Base-by-base conservation (phyloP, 2,329 filamentous ascomycete genomes). In the Cercospora sp. region DNA sequence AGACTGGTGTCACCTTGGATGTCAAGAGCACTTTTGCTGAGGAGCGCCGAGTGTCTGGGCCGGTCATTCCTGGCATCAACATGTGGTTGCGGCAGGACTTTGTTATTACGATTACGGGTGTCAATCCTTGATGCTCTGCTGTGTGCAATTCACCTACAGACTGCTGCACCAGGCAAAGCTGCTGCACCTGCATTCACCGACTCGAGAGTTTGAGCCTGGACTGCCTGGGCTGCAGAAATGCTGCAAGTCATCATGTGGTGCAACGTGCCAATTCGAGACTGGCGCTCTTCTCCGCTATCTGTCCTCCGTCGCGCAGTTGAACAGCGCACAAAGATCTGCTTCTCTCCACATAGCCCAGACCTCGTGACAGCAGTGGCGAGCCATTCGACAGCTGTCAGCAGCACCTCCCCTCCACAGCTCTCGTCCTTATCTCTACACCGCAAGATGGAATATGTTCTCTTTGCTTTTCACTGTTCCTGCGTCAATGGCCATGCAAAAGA, bases 1-100 rank as follows among this genome's bases (percentile, higher is more conserved):
- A 80, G 69, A 79, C 76, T 9, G 78, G 76, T 1, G 79, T 78
- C 3, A 66, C 77, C 43, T 81, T 79, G 78, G 68, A 78, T n/a
- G 59, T 26, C 7, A 5, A 49, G 59, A 43, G 59, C 7, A 24
- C 21, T 3, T 24, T 49, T 6, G 13, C 21, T 18, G 24, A 61
- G n/a, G 59, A 61, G 21, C 34, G 10, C 8, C n/a, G 59, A 28
- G 13, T 61, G 1, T 49, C 59, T 6, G 24, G 34, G 8, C 34
- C 18, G 1, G 18, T n/a, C 3, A 28, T 45, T 10, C 60, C 24
- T 28, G 60, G 60, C 1, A 26, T 62, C 24, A 26, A 34, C 21
- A 51, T 43, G 34, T 62, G 60, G 60, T 43, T 49, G 60, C 21
- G 34, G 40, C 60, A 45, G 60, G 43, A 18, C 12, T 62, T 57